A percentile compares a stretch with the other conserved stretches of the same genome.
Conservation (phyloP, 495 filamentous ascomycete species). For the Aspergillus incahuasiensis region DNA sequence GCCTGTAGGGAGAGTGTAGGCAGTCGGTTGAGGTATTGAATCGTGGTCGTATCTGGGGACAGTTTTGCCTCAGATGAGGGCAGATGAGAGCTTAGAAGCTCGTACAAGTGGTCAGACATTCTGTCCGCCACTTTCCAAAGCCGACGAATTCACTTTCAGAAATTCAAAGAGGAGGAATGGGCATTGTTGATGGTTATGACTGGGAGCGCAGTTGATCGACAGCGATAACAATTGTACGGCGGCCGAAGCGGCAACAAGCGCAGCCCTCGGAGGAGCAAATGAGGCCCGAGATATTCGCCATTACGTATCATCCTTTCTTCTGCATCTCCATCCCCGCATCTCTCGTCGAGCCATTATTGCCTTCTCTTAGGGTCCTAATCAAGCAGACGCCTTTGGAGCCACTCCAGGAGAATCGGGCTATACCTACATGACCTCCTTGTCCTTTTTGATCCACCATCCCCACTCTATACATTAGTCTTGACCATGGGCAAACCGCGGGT, state of each 20-base stretch:
- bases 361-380: neutral
- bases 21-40: constrained; percentile 70
- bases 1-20: constrained; percentile 73
- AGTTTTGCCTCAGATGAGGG: constrained; percentile 30
- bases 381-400: neutral
- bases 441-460: constrained; percentile 16
- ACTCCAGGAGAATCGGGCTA: neutral
- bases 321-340: neutral
- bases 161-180: neutral
- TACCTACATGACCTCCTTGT: constrained; percentile 6
- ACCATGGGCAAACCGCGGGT: constrained; percentile 52
- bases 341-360: neutral
- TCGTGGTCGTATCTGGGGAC: constrained; percentile 45
- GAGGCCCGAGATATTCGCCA: neutral
- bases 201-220: neutral
- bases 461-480: constrained; percentile 12
- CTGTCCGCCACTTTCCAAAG: neutral
- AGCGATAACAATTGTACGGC: constrained; percentile 14
- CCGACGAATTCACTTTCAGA: neutral
- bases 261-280: constrained; percentile 12
- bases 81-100: constrained; percentile 64
- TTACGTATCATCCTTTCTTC: neutral
- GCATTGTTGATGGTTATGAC: neutral
- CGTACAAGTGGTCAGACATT: constrained; percentile 70
- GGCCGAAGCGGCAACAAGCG: constrained; percentile 35